phyloP scores from a whole-genome alignment of 106 monocot genomes.

The Dioscorea dumetorum region DNA sequence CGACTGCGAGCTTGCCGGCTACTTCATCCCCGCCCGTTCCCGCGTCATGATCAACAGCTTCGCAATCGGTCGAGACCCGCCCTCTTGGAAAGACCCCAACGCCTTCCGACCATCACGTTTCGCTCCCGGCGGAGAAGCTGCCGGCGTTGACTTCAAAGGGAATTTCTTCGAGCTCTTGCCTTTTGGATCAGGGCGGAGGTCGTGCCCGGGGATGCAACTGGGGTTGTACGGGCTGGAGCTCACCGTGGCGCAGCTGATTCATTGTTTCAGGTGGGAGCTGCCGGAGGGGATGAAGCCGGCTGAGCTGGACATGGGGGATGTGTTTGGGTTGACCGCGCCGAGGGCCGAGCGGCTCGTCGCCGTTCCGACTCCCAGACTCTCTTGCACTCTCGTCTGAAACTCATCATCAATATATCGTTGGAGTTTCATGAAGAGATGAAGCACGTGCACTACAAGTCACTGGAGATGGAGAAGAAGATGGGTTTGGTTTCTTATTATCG shows the following conservation, averaged over 20 bases:
- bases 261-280: conserved; percentile 56
- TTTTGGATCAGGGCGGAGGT: conserved; percentile 66
- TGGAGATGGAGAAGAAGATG: too few species aligned
- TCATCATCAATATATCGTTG: too few species aligned
- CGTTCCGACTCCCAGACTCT: conserved; percentile 43
- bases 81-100: conserved; percentile 53
- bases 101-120: conserved; percentile 50
- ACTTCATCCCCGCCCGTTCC: conserved; percentile 31
- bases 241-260: conserved; percentile 55
- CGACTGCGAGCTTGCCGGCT: conserved; percentile 54
- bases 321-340: conserved; percentile 73
- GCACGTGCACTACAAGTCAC: too few species aligned
- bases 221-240: conserved; percentile 53
- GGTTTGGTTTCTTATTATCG: too few species aligned
- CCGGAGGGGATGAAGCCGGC: conserved; percentile 60
- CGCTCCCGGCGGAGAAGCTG: conserved; percentile 16
- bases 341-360: conserved; percentile 44
- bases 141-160: conserved; percentile 47
- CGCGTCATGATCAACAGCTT: conserved; percentile 63
- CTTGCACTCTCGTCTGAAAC: conserved; percentile 18
- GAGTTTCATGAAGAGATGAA: too few species aligned
- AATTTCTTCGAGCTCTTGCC: conserved; percentile 62
- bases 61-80: conserved; percentile 55
- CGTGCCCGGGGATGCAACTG: conserved; percentile 76
- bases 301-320: conserved; percentile 65